Conservation (phyloP, 1,284 basidiomycete species). For the Phylloporus sp. region DNA sequence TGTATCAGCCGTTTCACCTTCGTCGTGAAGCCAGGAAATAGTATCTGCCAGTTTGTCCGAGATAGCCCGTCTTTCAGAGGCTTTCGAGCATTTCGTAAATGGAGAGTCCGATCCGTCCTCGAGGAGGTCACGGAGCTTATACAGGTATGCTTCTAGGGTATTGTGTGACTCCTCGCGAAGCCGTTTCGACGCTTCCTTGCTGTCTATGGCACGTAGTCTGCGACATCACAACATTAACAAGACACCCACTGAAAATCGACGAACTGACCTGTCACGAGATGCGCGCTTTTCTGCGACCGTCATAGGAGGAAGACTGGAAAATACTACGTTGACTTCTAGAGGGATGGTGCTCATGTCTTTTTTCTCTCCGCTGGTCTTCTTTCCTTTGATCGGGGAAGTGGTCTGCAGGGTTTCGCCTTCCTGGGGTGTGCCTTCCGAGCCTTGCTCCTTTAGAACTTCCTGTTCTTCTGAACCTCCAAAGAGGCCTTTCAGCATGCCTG, state of each 20-base stretch:
- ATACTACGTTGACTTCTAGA: slow-evolving; percentile 64
- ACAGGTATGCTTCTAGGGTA: slow-evolving; percentile 90
- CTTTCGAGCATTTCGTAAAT: slow-evolving; percentile 80
- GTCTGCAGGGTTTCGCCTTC: slow-evolving; percentile 28
- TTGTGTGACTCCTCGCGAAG: slow-evolving; percentile 92
- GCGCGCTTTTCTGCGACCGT: slow-evolving; percentile 72
- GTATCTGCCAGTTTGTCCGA: slow-evolving; percentile 69
- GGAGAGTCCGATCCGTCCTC: slow-evolving; percentile 68
- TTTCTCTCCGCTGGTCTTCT: slow-evolving; percentile 46
- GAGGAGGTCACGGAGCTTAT: slow-evolving; percentile 86
- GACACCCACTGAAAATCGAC: background rate
- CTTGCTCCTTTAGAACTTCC: slow-evolving; percentile 25
- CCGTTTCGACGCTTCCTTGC: slow-evolving; percentile 76
- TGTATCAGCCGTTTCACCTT: slow-evolving; percentile 85
- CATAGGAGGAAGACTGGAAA: slow-evolving; percentile 73
- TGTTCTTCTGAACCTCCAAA: slow-evolving; percentile 58
- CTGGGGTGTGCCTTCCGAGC: slow-evolving; percentile 24
- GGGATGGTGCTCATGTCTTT: slow-evolving; percentile 54
- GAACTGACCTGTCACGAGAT: slow-evolving; percentile 63
- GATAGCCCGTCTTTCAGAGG: slow-evolving; percentile 72
- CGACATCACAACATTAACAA: slow-evolving; percentile 4
- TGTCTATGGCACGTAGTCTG: slow-evolving; percentile 81
- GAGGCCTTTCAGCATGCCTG: slow-evolving; percentile 84
- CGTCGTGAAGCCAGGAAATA: slow-evolving; percentile 83
- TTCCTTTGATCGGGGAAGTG: slow-evolving; percentile 35